Conservation (phyloP, 169 alveolate genomes). For the Sarcocystis neurona region DNA sequence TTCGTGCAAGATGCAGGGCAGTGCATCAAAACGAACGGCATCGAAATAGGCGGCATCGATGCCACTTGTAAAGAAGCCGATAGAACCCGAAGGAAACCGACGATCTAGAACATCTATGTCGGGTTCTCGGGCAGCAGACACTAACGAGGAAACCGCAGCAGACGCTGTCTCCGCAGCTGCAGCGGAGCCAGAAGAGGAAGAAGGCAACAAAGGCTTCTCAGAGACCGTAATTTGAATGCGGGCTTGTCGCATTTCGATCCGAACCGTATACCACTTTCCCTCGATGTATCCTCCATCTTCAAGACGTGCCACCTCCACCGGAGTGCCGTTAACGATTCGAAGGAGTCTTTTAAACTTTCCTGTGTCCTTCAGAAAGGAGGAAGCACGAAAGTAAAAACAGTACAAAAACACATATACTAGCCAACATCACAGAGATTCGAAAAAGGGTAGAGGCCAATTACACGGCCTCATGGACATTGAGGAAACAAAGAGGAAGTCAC, state of each 20-base stretch:
- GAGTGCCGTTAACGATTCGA: slow-evolving; percentile 82
- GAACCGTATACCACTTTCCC: slow-evolving; percentile 79
- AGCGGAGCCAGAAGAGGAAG: slow-evolving; percentile 71
- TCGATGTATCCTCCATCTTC: slow-evolving; percentile 74
- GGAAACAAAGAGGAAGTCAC: no score
- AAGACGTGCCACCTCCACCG: slow-evolving; percentile 81
- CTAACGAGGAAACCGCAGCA: slow-evolving; percentile 69
- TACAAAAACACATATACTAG: no score
- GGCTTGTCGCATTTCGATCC: slow-evolving; percentile 54
- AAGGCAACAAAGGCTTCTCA: slow-evolving; percentile 68
- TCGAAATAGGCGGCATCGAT: slow-evolving; percentile 76
- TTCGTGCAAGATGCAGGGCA: slow-evolving; percentile 76
- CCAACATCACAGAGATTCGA: no score
- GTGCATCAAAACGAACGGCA: slow-evolving; percentile 74
- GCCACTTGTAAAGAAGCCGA: slow-evolving; percentile 80
- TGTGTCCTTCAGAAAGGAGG: background rate
- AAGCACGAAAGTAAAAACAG: no score
- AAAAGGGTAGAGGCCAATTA: no score
- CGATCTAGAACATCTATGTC: slow-evolving; percentile 79
- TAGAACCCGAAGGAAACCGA: slow-evolving; percentile 77
- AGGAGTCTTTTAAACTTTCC: slow-evolving; percentile 84
- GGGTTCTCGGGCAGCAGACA: slow-evolving; percentile 72
- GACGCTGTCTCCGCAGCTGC: slow-evolving; percentile 56
- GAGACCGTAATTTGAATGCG: background rate
- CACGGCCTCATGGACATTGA: no score